Conservation (phyloP, 345 rosid species). For the Gossypium turneri region DNA sequence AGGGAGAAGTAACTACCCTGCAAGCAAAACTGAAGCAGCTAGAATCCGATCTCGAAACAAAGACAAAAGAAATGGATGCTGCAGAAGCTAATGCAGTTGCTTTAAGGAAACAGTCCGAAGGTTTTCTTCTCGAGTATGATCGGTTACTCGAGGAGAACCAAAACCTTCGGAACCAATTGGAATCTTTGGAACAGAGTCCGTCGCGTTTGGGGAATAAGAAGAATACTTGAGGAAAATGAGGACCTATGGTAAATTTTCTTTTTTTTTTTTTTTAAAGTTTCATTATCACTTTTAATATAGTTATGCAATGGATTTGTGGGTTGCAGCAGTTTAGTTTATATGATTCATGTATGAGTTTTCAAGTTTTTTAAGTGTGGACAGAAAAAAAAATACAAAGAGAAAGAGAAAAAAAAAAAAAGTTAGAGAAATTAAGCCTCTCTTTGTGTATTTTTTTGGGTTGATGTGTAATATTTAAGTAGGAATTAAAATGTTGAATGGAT, state of each 20-base stretch:
- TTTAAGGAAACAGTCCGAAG: slow-evolving; percentile 87
- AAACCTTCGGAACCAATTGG: slow-evolving; percentile 57
- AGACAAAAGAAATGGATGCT: slow-evolving; percentile 43
- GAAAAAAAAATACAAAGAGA: neutral
- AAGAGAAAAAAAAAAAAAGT: neutral
- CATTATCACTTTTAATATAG: neutral
- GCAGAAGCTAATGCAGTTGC: slow-evolving; percentile 75
- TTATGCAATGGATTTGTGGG: slow-evolving; percentile 13
- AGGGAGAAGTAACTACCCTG: slow-evolving; percentile 45
- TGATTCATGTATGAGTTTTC: neutral
- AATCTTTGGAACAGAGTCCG: slow-evolving; percentile 49
- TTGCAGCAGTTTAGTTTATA: slow-evolving; percentile 2
- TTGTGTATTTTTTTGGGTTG: neutral
- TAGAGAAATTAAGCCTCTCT: neutral
- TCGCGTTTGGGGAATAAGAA: slow-evolving; percentile 72
- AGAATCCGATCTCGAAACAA: slow-evolving; percentile 46
- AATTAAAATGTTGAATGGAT: slow-evolving; percentile 12
- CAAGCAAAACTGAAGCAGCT: slow-evolving; percentile 43
- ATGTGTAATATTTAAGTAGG: slow-evolving; percentile 13
- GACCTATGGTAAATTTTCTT: neutral
- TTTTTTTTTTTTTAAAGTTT: neutral
- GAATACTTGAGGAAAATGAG: slow-evolving; percentile 40
- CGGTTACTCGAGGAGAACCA: slow-evolving; percentile 84
- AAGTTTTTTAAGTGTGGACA: slow-evolving; percentile 7
- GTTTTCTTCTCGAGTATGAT: slow-evolving; percentile 86